These are phyloP conservation scores for Phytophthora pluvialis DNA, from an alignment of 352 stramenopile species.

Conservation along the genomic window DNA sequence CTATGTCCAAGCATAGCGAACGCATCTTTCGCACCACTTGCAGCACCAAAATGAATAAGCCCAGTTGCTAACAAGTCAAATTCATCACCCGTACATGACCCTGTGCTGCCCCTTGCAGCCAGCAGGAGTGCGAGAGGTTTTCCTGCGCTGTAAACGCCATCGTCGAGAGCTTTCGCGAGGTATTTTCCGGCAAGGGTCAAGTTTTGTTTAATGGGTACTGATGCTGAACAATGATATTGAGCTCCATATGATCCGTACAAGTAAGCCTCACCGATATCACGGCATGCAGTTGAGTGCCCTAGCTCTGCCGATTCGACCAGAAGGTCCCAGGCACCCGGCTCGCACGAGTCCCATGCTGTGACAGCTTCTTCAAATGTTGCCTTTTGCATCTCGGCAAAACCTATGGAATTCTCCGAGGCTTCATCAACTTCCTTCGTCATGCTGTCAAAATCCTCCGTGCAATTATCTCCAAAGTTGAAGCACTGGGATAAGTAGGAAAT, in stretches of 20 bases:
- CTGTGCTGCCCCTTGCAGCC: neutral
- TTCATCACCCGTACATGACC: neutral
- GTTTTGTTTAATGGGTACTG: constrained; percentile 25
- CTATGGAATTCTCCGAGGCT: neutral
- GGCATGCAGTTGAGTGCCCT: constrained; percentile 35
- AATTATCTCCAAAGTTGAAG: constrained; percentile 1
- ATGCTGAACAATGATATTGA: constrained; percentile 21
- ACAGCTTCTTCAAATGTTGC: constrained; percentile 20
- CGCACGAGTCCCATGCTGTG: constrained; percentile 23
- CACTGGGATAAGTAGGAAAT: constrained; percentile 55
- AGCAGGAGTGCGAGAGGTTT: constrained; percentile 40
- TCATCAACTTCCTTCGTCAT: neutral
- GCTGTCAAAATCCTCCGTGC: neutral
- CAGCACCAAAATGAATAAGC: constrained; percentile 58
- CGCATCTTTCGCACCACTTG: constrained; percentile 45
- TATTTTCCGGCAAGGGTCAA: constrained; percentile 22
- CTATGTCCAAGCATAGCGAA: constrained; percentile 62
- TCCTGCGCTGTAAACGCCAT: constrained; percentile 25
- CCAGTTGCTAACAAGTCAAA: constrained; percentile 37
- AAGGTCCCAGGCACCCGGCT: constrained; percentile 34
- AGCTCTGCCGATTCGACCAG: constrained; percentile 46
- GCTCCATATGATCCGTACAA: constrained; percentile 41
- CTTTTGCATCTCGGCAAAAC: constrained; percentile 17
- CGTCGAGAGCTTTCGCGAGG: constrained; percentile 29
- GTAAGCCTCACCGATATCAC: constrained; percentile 40